Conservation (phyloP, 306 rosid species). For the Dalbergia oliveri region DNA sequence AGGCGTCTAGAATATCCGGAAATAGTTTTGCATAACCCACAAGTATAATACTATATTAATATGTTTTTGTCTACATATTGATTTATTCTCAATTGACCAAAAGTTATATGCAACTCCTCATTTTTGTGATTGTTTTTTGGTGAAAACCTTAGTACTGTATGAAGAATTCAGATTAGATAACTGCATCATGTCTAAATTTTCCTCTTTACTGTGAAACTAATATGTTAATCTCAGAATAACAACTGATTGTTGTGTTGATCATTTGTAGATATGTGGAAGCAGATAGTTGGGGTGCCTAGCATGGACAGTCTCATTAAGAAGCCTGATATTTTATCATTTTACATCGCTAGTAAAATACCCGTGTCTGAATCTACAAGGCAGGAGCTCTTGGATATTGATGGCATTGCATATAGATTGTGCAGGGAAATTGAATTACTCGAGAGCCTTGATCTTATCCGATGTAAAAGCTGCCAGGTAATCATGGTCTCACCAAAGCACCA, state of each 20-base stretch:
- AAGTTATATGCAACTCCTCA: neutral
- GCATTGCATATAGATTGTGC: conserved; percentile 89
- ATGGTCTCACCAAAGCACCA: conserved; percentile 33
- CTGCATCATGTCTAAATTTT: conserved; percentile 16
- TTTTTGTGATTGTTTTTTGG: neutral
- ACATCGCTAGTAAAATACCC: conserved; percentile 94
- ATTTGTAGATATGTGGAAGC: conserved; percentile 91
- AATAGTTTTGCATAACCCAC: conserved; percentile 1
- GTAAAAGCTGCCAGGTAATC: conserved; percentile 79
- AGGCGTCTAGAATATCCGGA: conserved; percentile 25
- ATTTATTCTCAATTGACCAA: conserved; percentile 1
- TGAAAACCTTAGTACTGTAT: conserved; percentile 20
- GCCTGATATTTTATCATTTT: conserved; percentile 86
- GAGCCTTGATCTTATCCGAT: conserved; percentile 76
- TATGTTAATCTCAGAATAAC: conserved; percentile 21
- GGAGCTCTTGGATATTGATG: conserved; percentile 92
- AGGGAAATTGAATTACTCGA: conserved; percentile 92
- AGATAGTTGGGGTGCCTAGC: conserved; percentile 76
- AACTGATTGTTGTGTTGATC: conserved; percentile 40
- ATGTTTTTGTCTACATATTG: neutral
- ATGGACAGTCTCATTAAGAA: conserved; percentile 83
- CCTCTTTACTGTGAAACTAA: conserved; percentile 27
- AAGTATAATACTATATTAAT: conserved; percentile 11
- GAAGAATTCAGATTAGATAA: conserved; percentile 18
- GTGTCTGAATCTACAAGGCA: conserved; percentile 96